Evolutionary conservation across 2,329 filamentous ascomycete genomes (phyloP).

Genomic region (Alternaria burnsii): DNA sequence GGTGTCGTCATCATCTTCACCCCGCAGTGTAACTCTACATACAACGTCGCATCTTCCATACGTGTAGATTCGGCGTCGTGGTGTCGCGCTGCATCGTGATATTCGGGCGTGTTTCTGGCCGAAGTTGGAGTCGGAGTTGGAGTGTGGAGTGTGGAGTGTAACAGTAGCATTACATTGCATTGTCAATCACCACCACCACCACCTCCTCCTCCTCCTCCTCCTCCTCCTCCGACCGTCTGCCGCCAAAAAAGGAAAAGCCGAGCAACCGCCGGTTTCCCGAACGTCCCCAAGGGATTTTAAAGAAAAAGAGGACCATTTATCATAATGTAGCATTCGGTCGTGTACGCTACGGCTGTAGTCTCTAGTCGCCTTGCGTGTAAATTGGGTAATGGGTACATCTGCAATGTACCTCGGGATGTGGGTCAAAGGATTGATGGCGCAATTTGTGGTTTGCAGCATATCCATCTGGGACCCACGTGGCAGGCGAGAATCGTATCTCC

Average conservation of each 20-base stretch:
- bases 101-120: background rate
- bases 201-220: background rate
- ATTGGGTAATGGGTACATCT: background rate
- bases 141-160: background rate
- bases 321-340: background rate
- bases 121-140: background rate
- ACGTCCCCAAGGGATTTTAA: background rate
- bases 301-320: background rate
- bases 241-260: background rate
- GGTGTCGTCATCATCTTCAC: background rate
- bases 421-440: background rate
- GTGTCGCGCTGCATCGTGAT: background rate
- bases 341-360: background rate
- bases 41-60: background rate
- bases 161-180: constrained; percentile 7
- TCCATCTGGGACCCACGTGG: constrained; percentile 2
- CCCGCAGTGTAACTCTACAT: background rate
- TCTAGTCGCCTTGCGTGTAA: background rate
- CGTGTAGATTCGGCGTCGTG: background rate
- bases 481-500: background rate
- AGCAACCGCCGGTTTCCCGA: background rate
- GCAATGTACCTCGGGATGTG: background rate
- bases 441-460: background rate
- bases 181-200: background rate
- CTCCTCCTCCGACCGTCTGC: background rate